Base-by-base conservation (phyloP, 495 filamentous ascomycete genomes). In the Penicillium longicatenatum region DNA sequence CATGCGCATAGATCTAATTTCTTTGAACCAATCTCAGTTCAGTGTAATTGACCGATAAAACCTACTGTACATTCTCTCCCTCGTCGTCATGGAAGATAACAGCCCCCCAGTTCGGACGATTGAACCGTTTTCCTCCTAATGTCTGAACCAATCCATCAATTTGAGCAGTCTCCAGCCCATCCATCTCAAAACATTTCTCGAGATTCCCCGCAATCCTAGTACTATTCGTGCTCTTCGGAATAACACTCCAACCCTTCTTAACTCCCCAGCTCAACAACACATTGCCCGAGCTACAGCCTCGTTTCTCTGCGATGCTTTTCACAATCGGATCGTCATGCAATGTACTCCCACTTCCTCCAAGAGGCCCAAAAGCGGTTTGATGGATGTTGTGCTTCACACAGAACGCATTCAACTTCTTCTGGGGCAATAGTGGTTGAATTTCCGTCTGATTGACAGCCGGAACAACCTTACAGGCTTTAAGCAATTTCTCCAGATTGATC, bases 391-490 rank as follows among this genome's bases (percentile, higher is more conserved):
- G 76, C 16, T 67, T 62, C 29, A 72, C 68, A 64, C 84, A 78
- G 51, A 68, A 86, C 2, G 79, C 74, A 51, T 73, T 66, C 55
- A 88, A 82, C 9, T 72, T 72, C 21, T 71, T 67, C 65, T 89
- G 85, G 54, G 85, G 84, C 9, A 89, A 71, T 50, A 70, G 75
- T 0, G 82, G 82, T 47, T 85, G 79, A 12, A 74, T 62, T 63
- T 87, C 85, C 21, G 85, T 70, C 61, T 89, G 84, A 64, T 89
- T 83, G 4, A 79, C 84, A 3, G 84, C 84, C 11, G 85, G 84
- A 33, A 82, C 76, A 43, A 86, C 70, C 7, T 76, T 82, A 37
- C 79, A 81, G 29, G 64, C 67, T 44, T 76, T 70, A 1, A 77
- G 69, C 1, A 80, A 66, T 41, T 75, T 75, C 57, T 71, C 64